Evolutionary conservation across 2,329 filamentous ascomycete genomes (phyloP), one percentile per base, ranked within the genome.

Genomic region (Chalara sp.): DNA sequence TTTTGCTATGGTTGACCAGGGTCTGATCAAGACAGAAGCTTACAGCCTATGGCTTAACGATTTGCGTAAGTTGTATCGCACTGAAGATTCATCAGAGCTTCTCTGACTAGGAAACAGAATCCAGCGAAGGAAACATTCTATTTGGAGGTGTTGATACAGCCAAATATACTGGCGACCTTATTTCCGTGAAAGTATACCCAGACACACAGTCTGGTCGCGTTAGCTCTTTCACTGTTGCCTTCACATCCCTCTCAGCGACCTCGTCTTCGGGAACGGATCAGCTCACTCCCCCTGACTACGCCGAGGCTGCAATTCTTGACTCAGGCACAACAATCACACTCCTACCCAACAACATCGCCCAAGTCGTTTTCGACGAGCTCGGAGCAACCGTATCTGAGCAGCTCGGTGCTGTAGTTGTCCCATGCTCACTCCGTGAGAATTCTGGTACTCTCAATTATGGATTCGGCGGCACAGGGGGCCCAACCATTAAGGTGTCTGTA

Each of bases 311-410:
- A 32, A 74, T 83, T 46, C 73, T 87, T 30, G 83, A 87, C 66
- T 83, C 80, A 11, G 86, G 86, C 51, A 84, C 80, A 54, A 85
- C 80, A 41, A 70, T 87, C 50, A 84, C 79, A 65, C 80, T 84
- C 55, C 74, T 89, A 2, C 86, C 86, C 3, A 69, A 78, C 53
- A 61, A 70, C 32, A 66, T 86, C 52, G 75, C 80, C 52, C 55
- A 67, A 31, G 58, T 65, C 32, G 68, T 83, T 33, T 71, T 69
- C 61, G 51, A 65, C 47, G 62, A 71, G 58, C 53, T 81, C 6
- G 72, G 71, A 49, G 74, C 77, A 32, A 67, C 72, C 31, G 73
- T 72, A 43, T 69, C 74, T 39, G 40, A 62, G 1, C 58, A 66
- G 31, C 60, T 69, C 4, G 72, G 70, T 6, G 71, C 73, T 43